Conservation (phyloP, 1,284 basidiomycete genomes). For the Fomitopsis betulina region DNA sequence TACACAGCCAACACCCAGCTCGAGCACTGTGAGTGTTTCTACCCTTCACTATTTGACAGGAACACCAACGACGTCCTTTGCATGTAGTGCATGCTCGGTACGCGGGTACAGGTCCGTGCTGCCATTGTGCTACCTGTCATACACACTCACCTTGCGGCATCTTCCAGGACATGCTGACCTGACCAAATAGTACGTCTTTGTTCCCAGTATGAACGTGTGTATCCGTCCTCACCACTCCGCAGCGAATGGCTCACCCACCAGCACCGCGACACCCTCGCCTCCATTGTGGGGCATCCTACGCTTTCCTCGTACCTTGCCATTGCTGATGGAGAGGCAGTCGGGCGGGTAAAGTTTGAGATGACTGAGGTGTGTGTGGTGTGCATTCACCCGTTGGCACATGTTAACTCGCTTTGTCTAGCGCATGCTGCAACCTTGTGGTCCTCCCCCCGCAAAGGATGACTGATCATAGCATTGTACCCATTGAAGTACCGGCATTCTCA, state of each 20-base stretch:
- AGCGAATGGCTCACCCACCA: conserved; percentile 99
- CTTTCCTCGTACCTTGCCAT: conserved; percentile 86
- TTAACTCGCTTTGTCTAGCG: conserved; percentile 44
- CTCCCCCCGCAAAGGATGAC: conserved; percentile 91
- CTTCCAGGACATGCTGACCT: conserved; percentile 82
- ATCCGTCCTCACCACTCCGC: conserved; percentile 11
- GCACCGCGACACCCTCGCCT: conserved; percentile 90
- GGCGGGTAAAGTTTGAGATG: conserved; percentile 92
- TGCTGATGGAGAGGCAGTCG: conserved; percentile 90
- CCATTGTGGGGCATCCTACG: conserved; percentile 89
- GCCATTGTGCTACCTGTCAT: background rate
- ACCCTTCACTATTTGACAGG: conserved; percentile 6
- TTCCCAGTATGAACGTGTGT: conserved; percentile 3
- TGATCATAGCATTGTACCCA: conserved; percentile 1
- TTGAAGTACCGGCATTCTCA: no score
- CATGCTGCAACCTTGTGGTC: conserved; percentile 98
- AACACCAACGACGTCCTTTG: background rate
- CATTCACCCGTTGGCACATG: background rate
- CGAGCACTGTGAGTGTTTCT: conserved; percentile 70
- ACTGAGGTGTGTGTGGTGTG: conserved; percentile 69
- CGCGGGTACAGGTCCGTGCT: conserved; percentile 78
- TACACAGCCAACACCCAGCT: conserved; percentile 94
- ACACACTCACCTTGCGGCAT: background rate
- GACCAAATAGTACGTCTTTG: conserved; percentile 78
- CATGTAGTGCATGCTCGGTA: conserved; percentile 88